Conservation (phyloP, 2,329 filamentous ascomycete species). For the Fusarium nisikadoi region DNA sequence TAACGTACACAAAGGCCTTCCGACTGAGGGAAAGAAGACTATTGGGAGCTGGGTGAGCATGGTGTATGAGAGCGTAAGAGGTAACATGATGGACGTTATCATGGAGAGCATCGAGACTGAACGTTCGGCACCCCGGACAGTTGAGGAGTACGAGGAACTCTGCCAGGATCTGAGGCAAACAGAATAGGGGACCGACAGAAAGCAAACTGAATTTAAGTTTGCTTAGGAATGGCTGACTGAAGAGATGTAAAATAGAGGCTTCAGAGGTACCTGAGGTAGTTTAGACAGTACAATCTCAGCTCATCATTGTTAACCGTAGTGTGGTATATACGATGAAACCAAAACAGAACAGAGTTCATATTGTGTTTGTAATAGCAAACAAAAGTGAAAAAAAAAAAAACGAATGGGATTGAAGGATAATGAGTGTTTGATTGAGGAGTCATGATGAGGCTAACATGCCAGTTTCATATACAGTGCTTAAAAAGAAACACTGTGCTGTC, state of each 20-base stretch:
- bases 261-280: neutral
- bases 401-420: neutral
- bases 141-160: constrained; percentile 39
- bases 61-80: constrained; percentile 47
- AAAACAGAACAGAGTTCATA: neutral
- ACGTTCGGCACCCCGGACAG: constrained; percentile 30
- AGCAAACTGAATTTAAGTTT: neutral
- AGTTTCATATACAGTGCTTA: neutral
- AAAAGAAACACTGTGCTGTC: constrained; percentile 18
- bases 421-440: constrained; percentile 2
- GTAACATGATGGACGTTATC: constrained; percentile 44
- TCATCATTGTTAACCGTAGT: constrained; percentile 1
- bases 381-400: neutral
- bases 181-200: neutral
- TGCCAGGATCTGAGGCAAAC: constrained; percentile 20
- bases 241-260: neutral
- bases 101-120: constrained; percentile 41
- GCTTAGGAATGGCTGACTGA: neutral
- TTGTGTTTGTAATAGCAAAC: neutral
- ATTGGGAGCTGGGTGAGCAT: constrained; percentile 48
- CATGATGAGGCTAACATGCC: neutral
- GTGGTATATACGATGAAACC: rapidly evolving
- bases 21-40: constrained; percentile 45
- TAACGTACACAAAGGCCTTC: constrained; percentile 32
- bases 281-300: constrained; percentile 20